Evolutionary conservation across 2,329 filamentous ascomycete genomes (phyloP).

Genomic region (Davidsoniella neocaledoniae): DNA sequence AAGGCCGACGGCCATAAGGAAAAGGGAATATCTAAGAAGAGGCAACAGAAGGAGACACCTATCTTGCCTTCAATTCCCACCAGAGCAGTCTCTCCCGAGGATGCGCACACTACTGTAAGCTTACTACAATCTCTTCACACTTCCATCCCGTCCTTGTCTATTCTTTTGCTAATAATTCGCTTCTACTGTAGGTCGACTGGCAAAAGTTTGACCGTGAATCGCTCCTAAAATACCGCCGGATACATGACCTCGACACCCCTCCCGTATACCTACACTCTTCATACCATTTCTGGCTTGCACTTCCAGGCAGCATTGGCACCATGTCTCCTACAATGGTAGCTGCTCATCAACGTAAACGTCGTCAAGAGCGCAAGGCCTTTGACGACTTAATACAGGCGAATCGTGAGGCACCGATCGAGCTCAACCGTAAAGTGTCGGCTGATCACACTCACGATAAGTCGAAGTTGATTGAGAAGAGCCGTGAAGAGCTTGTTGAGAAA

Average conservation of each 20-base stretch:
- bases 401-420: too few species aligned
- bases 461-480: too few species aligned
- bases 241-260: constrained; percentile 54
- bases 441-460: too few species aligned
- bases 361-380: constrained; percentile 26
- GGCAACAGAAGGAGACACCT: constrained; percentile 21
- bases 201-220: constrained; percentile 46
- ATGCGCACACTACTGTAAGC: constrained; percentile 11
- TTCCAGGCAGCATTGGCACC: constrained; percentile 47
- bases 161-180: constrained; percentile 4
- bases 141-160: not conserved
- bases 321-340: constrained; percentile 56
- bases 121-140: not conserved
- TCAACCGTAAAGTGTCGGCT: too few species aligned
- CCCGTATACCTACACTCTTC: constrained; percentile 46
- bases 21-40: constrained; percentile 27
- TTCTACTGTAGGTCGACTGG: constrained; percentile 41
- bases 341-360: constrained; percentile 34
- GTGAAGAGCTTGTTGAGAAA: too few species aligned
- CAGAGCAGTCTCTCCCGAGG: constrained; percentile 8
- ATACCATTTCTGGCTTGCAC: constrained; percentile 44
- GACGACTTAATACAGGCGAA: too few species aligned
- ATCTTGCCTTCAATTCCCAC: constrained; percentile 8
- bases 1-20: constrained; percentile 23
- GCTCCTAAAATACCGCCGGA: constrained; percentile 59